A percentile compares a stretch with the other conserved stretches of the same genome.
phyloP scores from a whole-genome alignment of 495 filamentous ascomycete species.

The Hyaloscypha hepaticicola region DNA sequence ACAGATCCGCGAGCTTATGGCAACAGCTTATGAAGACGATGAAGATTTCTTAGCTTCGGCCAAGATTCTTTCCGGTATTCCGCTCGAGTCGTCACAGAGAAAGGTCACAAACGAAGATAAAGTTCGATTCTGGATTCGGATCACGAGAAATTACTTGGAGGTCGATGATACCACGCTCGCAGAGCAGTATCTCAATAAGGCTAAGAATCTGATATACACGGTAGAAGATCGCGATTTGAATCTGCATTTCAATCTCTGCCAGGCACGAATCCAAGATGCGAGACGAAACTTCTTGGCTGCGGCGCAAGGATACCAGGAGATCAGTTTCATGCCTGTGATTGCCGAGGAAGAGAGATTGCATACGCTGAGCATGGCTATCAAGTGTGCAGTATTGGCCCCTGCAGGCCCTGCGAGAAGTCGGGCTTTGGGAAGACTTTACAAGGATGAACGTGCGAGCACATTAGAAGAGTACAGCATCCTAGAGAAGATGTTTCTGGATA shows the following conservation, averaged over 20 bases:
- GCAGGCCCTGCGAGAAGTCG: slow-evolving; percentile 84
- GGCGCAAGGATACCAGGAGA: slow-evolving; percentile 78
- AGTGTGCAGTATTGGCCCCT: slow-evolving; percentile 90
- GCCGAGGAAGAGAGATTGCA: slow-evolving; percentile 80
- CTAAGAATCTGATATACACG: slow-evolving; percentile 85
- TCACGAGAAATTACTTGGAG: slow-evolving; percentile 91
- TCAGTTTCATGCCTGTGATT: slow-evolving; percentile 71
- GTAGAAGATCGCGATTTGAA: slow-evolving; percentile 67
- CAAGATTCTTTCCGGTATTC: slow-evolving; percentile 74
- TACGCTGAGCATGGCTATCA: slow-evolving; percentile 84
- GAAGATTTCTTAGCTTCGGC: slow-evolving; percentile 82
- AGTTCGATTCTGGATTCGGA: slow-evolving; percentile 83
- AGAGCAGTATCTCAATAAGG: slow-evolving; percentile 84
- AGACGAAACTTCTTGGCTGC: slow-evolving; percentile 91
- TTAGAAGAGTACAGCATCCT: slow-evolving; percentile 83
- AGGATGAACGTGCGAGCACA: slow-evolving; percentile 79
- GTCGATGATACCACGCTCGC: slow-evolving; percentile 87
- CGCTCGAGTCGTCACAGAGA: slow-evolving; percentile 83
- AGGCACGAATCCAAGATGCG: slow-evolving; percentile 90
- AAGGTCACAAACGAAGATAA: slow-evolving; percentile 76
- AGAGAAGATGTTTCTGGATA: slow-evolving; percentile 97
- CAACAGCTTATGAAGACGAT: slow-evolving; percentile 75
- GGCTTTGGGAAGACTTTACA: slow-evolving; percentile 79
- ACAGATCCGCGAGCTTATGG: slow-evolving; percentile 74
- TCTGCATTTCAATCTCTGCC: slow-evolving; percentile 84